Conservation (phyloP, 1,284 basidiomycete genomes). For the Microbotryomycetes sp. region DNA sequence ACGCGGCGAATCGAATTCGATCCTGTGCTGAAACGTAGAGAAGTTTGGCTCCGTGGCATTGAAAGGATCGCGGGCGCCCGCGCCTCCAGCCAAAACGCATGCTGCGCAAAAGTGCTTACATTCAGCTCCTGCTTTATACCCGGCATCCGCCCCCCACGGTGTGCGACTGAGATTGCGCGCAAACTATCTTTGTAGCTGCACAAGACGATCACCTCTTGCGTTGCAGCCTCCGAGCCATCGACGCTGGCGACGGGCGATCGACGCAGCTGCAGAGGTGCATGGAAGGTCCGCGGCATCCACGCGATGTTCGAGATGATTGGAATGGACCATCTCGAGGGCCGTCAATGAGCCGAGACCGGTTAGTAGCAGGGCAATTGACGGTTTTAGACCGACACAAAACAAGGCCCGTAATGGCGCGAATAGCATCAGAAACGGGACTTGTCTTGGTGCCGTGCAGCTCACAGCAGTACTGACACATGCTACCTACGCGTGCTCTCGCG, state of each 20-base stretch:
- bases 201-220: too few relatives aligned
- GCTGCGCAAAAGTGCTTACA: background rate
- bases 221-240: too few relatives aligned
- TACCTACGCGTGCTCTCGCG: too few relatives aligned
- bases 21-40: background rate
- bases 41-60: background rate
- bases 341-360: background rate
- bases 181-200: too few relatives aligned
- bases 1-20: background rate
- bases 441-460: too few relatives aligned
- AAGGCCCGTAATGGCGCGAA: too few relatives aligned
- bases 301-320: background rate
- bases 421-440: too few relatives aligned
- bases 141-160: background rate
- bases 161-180: too few relatives aligned
- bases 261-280: background rate
- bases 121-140: background rate
- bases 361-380: background rate
- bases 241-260: background rate
- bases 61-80: background rate
- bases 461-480: too few relatives aligned
- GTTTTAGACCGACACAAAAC: too few relatives aligned
- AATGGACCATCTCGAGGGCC: background rate
- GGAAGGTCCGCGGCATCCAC: background rate
- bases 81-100: background rate